A percentile compares a stretch with the other conserved stretches of the same genome.
phyloP scores from a whole-genome alignment of 768 basidiomycete species.

The Leccinum rimulosum region DNA sequence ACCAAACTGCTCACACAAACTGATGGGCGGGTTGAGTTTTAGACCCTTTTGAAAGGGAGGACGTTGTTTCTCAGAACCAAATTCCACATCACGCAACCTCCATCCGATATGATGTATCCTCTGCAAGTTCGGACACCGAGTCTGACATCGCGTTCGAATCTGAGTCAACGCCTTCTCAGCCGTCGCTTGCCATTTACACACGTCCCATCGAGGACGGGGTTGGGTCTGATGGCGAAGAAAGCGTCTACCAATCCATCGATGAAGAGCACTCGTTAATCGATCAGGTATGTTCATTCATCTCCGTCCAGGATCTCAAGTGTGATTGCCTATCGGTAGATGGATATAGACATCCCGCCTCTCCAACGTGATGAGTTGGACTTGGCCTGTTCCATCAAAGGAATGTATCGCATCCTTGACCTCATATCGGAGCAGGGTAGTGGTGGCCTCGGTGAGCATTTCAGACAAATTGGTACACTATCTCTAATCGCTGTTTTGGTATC shows the following conservation, averaged over 20 bases:
- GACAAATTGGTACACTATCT: background rate
- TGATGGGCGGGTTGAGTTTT: background rate
- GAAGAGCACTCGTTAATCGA: slow-evolving; percentile 3
- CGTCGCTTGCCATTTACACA: background rate
- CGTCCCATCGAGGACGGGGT: background rate
- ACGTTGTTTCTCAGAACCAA: background rate
- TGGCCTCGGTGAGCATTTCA: slow-evolving; percentile 42
- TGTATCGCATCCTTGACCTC: slow-evolving; percentile 54
- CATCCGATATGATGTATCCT: background rate
- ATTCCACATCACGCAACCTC: background rate
- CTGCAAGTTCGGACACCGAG: slow-evolving; percentile 9
- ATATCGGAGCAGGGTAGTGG: slow-evolving; percentile 50
- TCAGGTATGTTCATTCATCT: slow-evolving; percentile 10
- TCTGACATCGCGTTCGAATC: background rate
- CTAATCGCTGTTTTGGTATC: background rate
- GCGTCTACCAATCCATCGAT: slow-evolving; percentile 14
- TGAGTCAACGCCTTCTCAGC: slow-evolving; percentile 4
- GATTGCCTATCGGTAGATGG: slow-evolving; percentile 18
- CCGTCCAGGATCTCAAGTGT: background rate
- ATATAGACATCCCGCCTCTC: slow-evolving; percentile 3
- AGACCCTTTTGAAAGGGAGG: slow-evolving; percentile 11
- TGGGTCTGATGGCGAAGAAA: slow-evolving; percentile 11
- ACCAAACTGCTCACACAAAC: background rate
- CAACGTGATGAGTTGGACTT: slow-evolving; percentile 21
- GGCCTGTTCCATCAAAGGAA: slow-evolving; percentile 37